Percentiles rank a stretch among this genome's conserved stretches.
Evolutionary conservation across 208 protist species (phyloP).

Genomic region (Sergeia podlipaevii): DNA sequence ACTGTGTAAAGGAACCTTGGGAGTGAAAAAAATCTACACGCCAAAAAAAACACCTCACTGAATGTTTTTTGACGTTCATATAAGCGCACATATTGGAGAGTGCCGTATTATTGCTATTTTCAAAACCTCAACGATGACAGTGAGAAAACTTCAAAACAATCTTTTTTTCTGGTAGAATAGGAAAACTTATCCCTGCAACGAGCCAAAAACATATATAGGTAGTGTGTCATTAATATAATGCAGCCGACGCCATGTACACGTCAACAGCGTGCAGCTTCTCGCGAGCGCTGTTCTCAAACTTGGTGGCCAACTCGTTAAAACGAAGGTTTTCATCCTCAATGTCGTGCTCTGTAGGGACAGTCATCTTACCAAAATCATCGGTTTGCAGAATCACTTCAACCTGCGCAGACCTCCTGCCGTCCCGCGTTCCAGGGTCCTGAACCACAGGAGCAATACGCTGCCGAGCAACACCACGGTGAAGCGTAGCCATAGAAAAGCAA

Average conservation of each 20-base stretch:
- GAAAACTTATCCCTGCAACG: no score
- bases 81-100: no score
- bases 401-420: conserved; percentile 50
- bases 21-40: no score
- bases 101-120: no score
- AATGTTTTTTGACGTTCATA: no score
- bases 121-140: no score
- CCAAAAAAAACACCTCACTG: no score
- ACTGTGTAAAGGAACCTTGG: no score
- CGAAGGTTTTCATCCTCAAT: conserved; percentile 58
- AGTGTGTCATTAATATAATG: conserved; percentile 13
- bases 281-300: conserved; percentile 41
- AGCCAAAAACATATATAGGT: no score
- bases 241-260: conserved; percentile 62
- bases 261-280: conserved; percentile 80
- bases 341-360: conserved; percentile 43
- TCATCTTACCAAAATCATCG: conserved; percentile 78
- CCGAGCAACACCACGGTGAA: conserved; percentile 68
- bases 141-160: no score
- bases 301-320: conserved; percentile 58
- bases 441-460: conserved; percentile 72
- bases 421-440: conserved; percentile 71
- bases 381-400: conserved; percentile 78
- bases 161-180: no score
- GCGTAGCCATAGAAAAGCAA: conserved; percentile 82